phyloP scores from a whole-genome alignment of 1,284 basidiomycete genomes.

The Melampsora americana region DNA sequence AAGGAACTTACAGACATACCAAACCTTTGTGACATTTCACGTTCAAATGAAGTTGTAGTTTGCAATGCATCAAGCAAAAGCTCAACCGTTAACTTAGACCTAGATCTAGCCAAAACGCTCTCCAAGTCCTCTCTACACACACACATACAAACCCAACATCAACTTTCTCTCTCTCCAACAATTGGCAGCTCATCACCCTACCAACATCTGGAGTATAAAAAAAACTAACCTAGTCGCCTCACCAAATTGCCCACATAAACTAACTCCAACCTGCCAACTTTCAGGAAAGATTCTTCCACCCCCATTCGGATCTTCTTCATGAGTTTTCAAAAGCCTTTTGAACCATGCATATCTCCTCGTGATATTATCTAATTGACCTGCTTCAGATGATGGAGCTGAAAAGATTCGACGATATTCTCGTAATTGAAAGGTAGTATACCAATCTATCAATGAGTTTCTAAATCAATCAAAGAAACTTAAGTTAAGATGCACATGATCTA shows the following conservation, averaged over 20 bases:
- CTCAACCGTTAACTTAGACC: conserved; percentile 68
- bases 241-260: conserved; percentile 73
- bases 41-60: conserved; percentile 79
- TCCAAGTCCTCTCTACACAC: conserved; percentile 55
- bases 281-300: conserved; percentile 70
- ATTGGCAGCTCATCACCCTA: neutral
- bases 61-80: conserved; percentile 78
- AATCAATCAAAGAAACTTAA: too few relatives aligned
- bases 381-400: conserved; percentile 73
- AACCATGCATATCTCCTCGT: conserved; percentile 94
- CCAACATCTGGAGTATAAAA: too few relatives aligned
- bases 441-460: conserved; percentile 71
- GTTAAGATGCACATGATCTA: too few relatives aligned
- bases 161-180: too few relatives aligned
- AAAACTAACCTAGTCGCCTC: conserved; percentile 75
- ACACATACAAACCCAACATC: neutral
- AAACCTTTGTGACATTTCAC: conserved; percentile 59
- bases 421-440: conserved; percentile 83
- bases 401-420: conserved; percentile 97
- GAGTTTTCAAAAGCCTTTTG: conserved; percentile 76
- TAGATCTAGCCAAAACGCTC: conserved; percentile 57
- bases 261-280: conserved; percentile 76
- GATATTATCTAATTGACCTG: conserved; percentile 94
- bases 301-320: conserved; percentile 72
- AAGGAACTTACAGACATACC: conserved; percentile 35